These are phyloP conservation scores for Dictyostelium firmibasis DNA, from an alignment of 78 protist genomes.

Conservation along the genomic window DNA sequence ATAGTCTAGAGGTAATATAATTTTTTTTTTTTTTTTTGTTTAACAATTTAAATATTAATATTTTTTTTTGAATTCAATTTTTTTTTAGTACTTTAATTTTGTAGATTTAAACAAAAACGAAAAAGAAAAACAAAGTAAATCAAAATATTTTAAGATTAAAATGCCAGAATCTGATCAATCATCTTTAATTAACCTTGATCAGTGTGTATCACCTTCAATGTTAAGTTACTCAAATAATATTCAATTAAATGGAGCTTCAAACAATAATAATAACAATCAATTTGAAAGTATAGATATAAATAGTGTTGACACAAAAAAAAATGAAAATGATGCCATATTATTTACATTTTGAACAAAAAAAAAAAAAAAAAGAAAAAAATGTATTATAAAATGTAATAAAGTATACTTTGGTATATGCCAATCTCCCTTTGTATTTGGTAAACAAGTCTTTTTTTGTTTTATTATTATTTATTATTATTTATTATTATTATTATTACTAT, in stretches of 20 bases:
- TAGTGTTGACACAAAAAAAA: neutral
- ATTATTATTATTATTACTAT: neutral
- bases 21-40: neutral
- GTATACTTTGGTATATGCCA: neutral
- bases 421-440: neutral
- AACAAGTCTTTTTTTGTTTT: neutral
- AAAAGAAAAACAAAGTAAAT: neutral
- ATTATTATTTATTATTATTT: too few relatives aligned
- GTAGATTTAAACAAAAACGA: neutral
- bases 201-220: neutral
- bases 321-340: neutral
- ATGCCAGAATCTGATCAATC: neutral
- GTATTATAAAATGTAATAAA: neutral
- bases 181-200: neutral
- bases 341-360: neutral
- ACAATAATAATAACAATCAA: neutral
- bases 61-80: neutral
- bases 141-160: slow-evolving; percentile 15
- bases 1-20: neutral
- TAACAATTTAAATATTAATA: neutral
- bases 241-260: neutral
- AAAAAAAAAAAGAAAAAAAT: neutral
- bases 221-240: neutral
- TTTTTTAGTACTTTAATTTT: neutral
- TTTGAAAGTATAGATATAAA: neutral